phyloP scores from a whole-genome alignment of 1,284 basidiomycete species.

The Apiotrichum domesticum region DNA sequence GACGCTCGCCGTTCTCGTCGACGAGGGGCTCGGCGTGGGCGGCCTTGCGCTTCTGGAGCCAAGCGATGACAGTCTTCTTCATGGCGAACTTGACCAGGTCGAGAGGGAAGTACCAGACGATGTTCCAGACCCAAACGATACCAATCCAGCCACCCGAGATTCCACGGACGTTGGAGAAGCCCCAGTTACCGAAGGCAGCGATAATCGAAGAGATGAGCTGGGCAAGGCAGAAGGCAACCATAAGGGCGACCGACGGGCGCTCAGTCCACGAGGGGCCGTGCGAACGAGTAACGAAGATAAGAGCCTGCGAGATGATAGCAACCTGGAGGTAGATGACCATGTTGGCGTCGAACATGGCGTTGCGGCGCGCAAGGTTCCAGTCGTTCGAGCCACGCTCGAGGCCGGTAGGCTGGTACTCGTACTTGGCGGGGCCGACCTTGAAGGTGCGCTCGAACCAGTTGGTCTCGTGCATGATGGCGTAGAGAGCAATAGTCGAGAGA shows the following conservation, averaged over 20 bases:
- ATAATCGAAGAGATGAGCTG: slow-evolving; percentile 94
- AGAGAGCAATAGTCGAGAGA: slow-evolving; percentile 75
- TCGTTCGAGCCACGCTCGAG: not conserved
- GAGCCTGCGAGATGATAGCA: slow-evolving; percentile 94
- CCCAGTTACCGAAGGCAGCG: slow-evolving; percentile 85
- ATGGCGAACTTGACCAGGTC: slow-evolving; percentile 95
- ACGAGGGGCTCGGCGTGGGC: slow-evolving; percentile 49
- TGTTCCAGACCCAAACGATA: slow-evolving; percentile 95
- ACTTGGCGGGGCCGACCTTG: slow-evolving; percentile 54
- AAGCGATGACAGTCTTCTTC: slow-evolving; percentile 86
- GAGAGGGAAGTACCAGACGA: slow-evolving; percentile 89
- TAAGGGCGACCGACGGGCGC: slow-evolving; percentile 80
- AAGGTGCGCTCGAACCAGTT: slow-evolving; percentile 86
- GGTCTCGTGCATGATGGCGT: slow-evolving; percentile 79
- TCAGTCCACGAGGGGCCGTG: slow-evolving; percentile 99
- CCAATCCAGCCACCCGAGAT: slow-evolving; percentile 93
- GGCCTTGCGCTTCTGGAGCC: slow-evolving; percentile 65
- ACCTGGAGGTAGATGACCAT: slow-evolving; percentile 72
- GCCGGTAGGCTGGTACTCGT: slow-evolving; percentile 19
- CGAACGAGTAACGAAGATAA: slow-evolving; percentile 95
- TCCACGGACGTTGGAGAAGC: slow-evolving; percentile 69
- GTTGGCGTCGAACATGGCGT: slow-evolving; percentile 39
- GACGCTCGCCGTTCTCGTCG: slow-evolving; percentile 61
- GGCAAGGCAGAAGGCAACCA: slow-evolving; percentile 84
- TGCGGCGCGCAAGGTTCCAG: not conserved